Conservation (phyloP, 1,284 basidiomycete species). For the Vanrija humicola region DNA sequence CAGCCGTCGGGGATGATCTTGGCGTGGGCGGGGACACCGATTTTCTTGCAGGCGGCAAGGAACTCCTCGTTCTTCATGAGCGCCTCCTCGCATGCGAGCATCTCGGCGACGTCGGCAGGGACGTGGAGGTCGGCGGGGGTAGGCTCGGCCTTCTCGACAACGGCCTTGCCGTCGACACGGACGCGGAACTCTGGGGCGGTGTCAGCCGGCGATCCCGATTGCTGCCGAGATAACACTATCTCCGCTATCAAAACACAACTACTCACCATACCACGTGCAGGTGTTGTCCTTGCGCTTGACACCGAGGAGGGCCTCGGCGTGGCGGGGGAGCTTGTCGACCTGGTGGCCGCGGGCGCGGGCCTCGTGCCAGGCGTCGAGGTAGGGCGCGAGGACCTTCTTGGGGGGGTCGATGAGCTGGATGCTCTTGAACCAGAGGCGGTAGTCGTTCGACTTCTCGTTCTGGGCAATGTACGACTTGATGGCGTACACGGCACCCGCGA, state of each 20-base stretch:
- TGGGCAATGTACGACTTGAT: slow-evolving; percentile 5
- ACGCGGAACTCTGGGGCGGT: slow-evolving; percentile 8
- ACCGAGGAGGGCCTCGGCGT: slow-evolving; percentile 20
- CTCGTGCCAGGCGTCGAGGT: slow-evolving; percentile 20
- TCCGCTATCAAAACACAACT: background rate
- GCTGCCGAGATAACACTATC: background rate
- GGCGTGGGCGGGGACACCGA: slow-evolving; percentile 24
- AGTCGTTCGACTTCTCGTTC: slow-evolving; percentile 7
- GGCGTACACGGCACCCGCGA: slow-evolving; percentile 23
- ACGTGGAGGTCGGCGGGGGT: slow-evolving; percentile 20
- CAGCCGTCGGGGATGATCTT: slow-evolving; percentile 33
- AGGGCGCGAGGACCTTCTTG: slow-evolving; percentile 30
- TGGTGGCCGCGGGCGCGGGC: background rate
- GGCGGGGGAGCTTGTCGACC: slow-evolving; percentile 8
- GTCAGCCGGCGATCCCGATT: background rate
- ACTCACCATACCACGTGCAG: slow-evolving; percentile 19
- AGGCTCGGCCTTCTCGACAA: background rate
- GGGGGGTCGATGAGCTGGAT: slow-evolving; percentile 30
- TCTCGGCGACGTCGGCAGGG: slow-evolving; percentile 29
- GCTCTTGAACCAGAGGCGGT: slow-evolving; percentile 34
- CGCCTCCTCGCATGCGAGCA: slow-evolving; percentile 28
- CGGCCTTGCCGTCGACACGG: slow-evolving; percentile 10
- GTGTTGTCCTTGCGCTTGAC: slow-evolving; percentile 10
- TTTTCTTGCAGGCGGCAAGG: slow-evolving; percentile 20
- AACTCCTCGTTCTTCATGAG: slow-evolving; percentile 30